Evolutionary conservation across 2,329 filamentous ascomycete species (phyloP).

Genomic region (Septoria linicola): DNA sequence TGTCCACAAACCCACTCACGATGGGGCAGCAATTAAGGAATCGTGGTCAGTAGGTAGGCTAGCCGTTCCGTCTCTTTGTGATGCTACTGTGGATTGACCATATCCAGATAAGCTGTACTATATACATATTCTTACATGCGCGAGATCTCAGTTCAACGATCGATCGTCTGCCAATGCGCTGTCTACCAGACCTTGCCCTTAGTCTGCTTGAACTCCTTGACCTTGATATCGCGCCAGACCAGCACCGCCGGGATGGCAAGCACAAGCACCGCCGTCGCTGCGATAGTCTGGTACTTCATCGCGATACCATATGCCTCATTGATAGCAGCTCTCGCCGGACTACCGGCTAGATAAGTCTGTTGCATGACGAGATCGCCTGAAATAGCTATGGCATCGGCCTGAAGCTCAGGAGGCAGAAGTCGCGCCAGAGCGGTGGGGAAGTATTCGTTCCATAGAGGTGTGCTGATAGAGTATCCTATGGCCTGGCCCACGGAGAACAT

Average conservation of each 20-base stretch:
- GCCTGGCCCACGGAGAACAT: slow-evolving; percentile 22
- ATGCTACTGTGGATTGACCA: no score
- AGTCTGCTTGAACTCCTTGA: slow-evolving; percentile 38
- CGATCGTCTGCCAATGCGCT: no score
- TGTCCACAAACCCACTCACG: no score
- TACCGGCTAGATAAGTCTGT: slow-evolving; percentile 47
- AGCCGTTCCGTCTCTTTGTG: no score
- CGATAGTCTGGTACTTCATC: slow-evolving; percentile 46
- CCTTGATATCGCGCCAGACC: slow-evolving; percentile 38
- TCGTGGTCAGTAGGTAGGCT: no score
- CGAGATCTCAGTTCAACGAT: no score
- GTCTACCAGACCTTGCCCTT: slow-evolving; percentile 38
- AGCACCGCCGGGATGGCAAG: slow-evolving; percentile 31
- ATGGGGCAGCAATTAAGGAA: no score
- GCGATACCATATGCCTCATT: slow-evolving; percentile 49
- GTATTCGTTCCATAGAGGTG: slow-evolving; percentile 8
- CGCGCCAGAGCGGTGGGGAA: slow-evolving; percentile 3
- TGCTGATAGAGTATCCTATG: slow-evolving; percentile 10
- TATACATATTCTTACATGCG: no score
- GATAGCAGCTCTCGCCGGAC: slow-evolving; percentile 46
- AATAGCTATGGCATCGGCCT: not conserved
- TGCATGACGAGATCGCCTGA: slow-evolving; percentile 6
- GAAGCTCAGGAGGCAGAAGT: not conserved
- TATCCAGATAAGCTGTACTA: no score
- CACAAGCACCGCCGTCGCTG: slow-evolving; percentile 35